A percentile compares a stretch with the other conserved stretches of the same genome.
Evolutionary conservation across 257 asterid genomes (phyloP).

Genomic region (Ocimum tenuiflorum): DNA sequence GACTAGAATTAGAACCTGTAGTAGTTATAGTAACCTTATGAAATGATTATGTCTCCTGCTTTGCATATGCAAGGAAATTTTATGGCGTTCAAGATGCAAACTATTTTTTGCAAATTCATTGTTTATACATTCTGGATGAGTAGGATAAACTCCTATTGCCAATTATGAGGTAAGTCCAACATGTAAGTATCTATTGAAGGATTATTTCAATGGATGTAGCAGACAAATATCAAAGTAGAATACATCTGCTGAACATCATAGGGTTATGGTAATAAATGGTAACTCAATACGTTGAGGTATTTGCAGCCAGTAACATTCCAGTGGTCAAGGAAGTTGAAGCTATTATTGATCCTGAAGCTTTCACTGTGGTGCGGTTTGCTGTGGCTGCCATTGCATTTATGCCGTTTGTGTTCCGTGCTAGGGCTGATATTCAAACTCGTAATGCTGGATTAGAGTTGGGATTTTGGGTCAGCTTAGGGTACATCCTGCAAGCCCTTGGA

Average conservation of each 20-base stretch:
- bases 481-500: slow-evolving; percentile 75
- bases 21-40: neutral
- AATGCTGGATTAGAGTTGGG: slow-evolving; percentile 74
- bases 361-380: slow-evolving; percentile 59
- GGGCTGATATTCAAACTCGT: slow-evolving; percentile 48
- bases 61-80: neutral
- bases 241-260: too few relatives aligned
- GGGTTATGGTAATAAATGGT: too few relatives aligned
- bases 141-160: neutral
- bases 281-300: too few relatives aligned
- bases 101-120: neutral
- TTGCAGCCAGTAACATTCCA: slow-evolving; percentile 80
- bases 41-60: neutral
- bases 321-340: slow-evolving; percentile 75
- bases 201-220: neutral
- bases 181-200: neutral
- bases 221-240: too few relatives aligned
- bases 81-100: neutral
- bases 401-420: slow-evolving; percentile 47
- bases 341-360: slow-evolving; percentile 58
- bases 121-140: neutral
- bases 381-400: slow-evolving; percentile 56
- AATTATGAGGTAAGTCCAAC: neutral
- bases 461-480: slow-evolving; percentile 71
- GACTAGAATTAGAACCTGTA: neutral